These are phyloP conservation scores for Chenopodium suecicum DNA, from an alignment of 148 eudicot genomes.

Conservation along the genomic window DNA sequence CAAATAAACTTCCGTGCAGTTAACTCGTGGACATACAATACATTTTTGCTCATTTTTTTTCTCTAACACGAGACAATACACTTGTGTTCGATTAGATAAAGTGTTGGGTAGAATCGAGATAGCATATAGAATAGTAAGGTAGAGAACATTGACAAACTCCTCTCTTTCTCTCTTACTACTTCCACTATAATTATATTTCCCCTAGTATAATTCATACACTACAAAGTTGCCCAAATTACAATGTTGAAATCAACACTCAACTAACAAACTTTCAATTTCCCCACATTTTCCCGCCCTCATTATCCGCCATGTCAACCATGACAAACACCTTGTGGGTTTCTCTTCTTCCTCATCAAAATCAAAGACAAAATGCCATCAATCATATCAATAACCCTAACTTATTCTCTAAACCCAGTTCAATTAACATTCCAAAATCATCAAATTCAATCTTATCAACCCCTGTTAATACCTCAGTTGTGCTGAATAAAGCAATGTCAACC, in stretches of 20 bases:
- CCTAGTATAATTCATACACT: too few species aligned
- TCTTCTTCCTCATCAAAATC: conserved; percentile 10
- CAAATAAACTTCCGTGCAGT: too few species aligned
- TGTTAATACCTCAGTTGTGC: conserved; percentile 8
- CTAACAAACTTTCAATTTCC: not conserved
- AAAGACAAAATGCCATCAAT: not conserved
- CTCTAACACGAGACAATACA: too few species aligned
- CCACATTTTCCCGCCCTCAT: conserved; percentile 10
- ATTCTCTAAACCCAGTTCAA: conserved; percentile 24
- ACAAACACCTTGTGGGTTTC: not conserved
- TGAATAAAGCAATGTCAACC: conserved; percentile 7
- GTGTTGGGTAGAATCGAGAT: too few species aligned
- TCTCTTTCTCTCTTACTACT: too few species aligned
- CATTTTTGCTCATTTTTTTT: too few species aligned
- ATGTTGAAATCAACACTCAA: not conserved
- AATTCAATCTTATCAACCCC: not conserved
- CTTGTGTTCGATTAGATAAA: too few species aligned
- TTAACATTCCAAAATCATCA: conserved; percentile 8
- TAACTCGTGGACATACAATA: too few species aligned
- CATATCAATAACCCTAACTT: not conserved
- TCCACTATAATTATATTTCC: too few species aligned
- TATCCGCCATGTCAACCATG: conserved; percentile 22
- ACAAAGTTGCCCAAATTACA: too few species aligned
- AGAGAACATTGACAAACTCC: too few species aligned
- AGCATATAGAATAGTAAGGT: too few species aligned